Percentiles rank a stretch among this genome's conserved stretches.
Conservation (phyloP, 495 filamentous ascomycete genomes). For the Melanomma pulvis-pyrius region DNA sequence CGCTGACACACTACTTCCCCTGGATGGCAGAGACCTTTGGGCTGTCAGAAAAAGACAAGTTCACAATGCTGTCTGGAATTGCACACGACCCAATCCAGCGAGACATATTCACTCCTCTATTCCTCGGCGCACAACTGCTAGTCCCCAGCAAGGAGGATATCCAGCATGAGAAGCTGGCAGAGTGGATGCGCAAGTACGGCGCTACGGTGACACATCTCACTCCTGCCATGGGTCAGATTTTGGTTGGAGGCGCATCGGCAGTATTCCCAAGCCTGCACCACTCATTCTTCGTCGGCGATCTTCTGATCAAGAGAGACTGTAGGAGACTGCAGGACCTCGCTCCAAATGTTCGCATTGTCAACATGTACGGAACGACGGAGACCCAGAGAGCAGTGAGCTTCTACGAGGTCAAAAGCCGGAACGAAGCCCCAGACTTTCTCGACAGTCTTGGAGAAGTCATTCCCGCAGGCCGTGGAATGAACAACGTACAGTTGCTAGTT, state of each 20-base stretch:
- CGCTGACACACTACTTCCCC: constrained; percentile 80
- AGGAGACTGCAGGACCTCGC: constrained; percentile 76
- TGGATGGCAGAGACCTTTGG: constrained; percentile 91
- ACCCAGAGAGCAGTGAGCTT: constrained; percentile 86
- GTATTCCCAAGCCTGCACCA: constrained; percentile 76
- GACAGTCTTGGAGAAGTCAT: constrained; percentile 77
- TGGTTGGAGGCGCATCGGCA: constrained; percentile 77
- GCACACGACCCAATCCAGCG: constrained; percentile 88
- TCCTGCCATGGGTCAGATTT: constrained; percentile 94
- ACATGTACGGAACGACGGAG: constrained; percentile 94
- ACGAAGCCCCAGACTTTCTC: constrained; percentile 66
- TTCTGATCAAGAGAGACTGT: constrained; percentile 86
- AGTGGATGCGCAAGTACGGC: constrained; percentile 83
- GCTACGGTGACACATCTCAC: constrained; percentile 90
- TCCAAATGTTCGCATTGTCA: constrained; percentile 76
- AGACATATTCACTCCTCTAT: constrained; percentile 94
- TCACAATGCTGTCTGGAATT: constrained; percentile 70
- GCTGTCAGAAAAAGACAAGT: constrained; percentile 72
- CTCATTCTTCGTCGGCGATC: constrained; percentile 93
- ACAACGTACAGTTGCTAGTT: constrained; percentile 89
- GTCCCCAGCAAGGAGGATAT: constrained; percentile 86
- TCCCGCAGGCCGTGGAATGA: constrained; percentile 86
- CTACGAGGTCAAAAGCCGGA: constrained; percentile 77
- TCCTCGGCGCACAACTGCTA: constrained; percentile 79
- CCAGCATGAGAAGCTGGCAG: constrained; percentile 81